Base-by-base conservation (phyloP, 192 early-diverging fungal species). In the Endogone sp. region DNA sequence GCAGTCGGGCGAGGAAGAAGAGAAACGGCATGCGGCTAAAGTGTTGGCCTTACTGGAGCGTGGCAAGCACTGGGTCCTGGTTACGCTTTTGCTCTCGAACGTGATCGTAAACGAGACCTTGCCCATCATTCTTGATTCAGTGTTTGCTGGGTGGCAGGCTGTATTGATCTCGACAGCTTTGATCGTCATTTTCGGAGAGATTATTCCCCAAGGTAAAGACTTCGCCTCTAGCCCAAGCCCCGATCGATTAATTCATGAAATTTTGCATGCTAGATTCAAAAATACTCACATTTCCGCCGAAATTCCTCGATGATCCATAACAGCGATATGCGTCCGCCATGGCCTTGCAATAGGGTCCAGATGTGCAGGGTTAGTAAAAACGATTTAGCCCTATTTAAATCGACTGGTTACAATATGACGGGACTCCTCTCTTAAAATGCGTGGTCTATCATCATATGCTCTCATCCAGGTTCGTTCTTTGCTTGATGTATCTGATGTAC, bases 151-250 rank as follows among this genome's bases (percentile, higher is more conserved):
- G 1, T 80, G 90, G 61, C 84, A 85, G 23, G 97, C 96, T 26
- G 89, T 99, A 23, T 70, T 98, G 3, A 86, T 92, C 20, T 96
- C 95, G 4, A 97, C 94, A 2, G 86, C 85, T 0, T 76, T 95
- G 44, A 93, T 99, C 69, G 92, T 99, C 11, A 69, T 98, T 44
- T 99, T 99, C 85, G 97, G 97, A 68, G 97, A 99, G 86, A 49
- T 49, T 16, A 49, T 49, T 49, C 37, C 37, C 16, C 37, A 49
- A 49, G 37, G 37, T 49, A 49, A 49, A 16, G 37, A 49, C 6
- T 16, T 49, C 37, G 37, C 37, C 16, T 49, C 37, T n/a, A n/a
- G n/a, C n/a, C n/a, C 82, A 81, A 76, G 84, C 79, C 26, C 3
- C 20, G 29, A 10, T 60, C 63, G 2, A 22, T 24, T 61, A 25